Evolutionary conservation across 1,284 basidiomycete species (phyloP).

Genomic region (Ceratobasidium sp.): DNA sequence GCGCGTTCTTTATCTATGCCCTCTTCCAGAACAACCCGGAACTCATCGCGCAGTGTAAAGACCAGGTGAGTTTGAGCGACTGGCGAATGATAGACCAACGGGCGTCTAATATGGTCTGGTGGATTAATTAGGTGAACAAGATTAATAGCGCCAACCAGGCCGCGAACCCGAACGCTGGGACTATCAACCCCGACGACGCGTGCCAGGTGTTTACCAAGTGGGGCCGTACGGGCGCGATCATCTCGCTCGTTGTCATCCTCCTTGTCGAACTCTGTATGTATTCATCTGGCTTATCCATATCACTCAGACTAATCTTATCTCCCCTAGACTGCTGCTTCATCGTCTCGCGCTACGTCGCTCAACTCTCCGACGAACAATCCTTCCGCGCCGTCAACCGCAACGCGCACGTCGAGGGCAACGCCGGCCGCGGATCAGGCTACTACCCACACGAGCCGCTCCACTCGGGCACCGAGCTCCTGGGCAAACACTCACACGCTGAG

Average conservation of each 20-base stretch:
- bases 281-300: constrained; percentile 62
- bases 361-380: constrained; percentile 64
- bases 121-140: background rate
- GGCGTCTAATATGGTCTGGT: background rate
- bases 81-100: background rate
- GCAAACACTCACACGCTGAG: constrained; percentile 22
- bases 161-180: constrained; percentile 18
- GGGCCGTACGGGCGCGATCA: constrained; percentile 55
- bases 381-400: constrained; percentile 43
- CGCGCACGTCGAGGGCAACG: background rate
- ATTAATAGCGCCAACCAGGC: constrained; percentile 29
- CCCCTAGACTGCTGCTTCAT: constrained; percentile 70
- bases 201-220: constrained; percentile 63
- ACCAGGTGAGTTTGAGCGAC: constrained; percentile 7
- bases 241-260: constrained; percentile 61
- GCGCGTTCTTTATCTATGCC: constrained; percentile 67
- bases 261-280: constrained; percentile 53
- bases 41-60: constrained; percentile 27
- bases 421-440: constrained; percentile 19
- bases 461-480: constrained; percentile 23
- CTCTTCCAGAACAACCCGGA: constrained; percentile 64
- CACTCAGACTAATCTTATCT: constrained; percentile 41
- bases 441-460: constrained; percentile 38
- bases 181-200: constrained; percentile 59
- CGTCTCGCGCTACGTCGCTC: constrained; percentile 71